phyloP scores from a whole-genome alignment of 257 asterid genomes.

The Schizonepeta tenuifolia region DNA sequence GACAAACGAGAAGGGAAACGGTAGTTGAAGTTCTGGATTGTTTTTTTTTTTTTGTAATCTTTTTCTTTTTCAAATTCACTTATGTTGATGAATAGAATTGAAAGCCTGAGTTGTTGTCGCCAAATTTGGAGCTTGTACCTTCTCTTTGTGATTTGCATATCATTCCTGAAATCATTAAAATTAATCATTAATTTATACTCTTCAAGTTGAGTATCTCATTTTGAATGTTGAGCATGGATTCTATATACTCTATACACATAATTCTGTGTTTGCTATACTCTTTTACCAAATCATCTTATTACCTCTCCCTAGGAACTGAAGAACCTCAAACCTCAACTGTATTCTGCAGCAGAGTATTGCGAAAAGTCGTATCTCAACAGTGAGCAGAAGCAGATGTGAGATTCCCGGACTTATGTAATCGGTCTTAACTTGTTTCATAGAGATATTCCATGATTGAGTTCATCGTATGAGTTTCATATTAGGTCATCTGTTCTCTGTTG shows the following conservation, averaged over 20 bases:
- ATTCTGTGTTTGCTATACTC: neutral
- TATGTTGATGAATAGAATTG: neutral
- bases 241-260: neutral
- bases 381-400: conserved; percentile 92
- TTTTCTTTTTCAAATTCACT: neutral
- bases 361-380: conserved; percentile 87
- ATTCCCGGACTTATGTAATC: conserved; percentile 1
- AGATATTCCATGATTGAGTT: conserved; percentile 21
- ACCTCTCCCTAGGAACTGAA: conserved; percentile 75
- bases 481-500: conserved; percentile 1
- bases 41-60: neutral
- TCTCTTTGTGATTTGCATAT: neutral
- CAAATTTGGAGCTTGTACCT: conserved; percentile 2
- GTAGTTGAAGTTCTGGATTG: neutral
- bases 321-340: conserved; percentile 88
- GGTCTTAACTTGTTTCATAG: conserved; percentile 20
- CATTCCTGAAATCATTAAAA: neutral
- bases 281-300: conserved; percentile 23
- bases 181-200: neutral
- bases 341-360: conserved; percentile 96
- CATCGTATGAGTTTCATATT: conserved; percentile 14
- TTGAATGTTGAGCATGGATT: neutral
- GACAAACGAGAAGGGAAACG: neutral
- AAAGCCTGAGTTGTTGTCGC: neutral
- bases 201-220: neutral